Base-by-base conservation (phyloP, 768 basidiomycete species). In the Clitopilus passeckerianus region DNA sequence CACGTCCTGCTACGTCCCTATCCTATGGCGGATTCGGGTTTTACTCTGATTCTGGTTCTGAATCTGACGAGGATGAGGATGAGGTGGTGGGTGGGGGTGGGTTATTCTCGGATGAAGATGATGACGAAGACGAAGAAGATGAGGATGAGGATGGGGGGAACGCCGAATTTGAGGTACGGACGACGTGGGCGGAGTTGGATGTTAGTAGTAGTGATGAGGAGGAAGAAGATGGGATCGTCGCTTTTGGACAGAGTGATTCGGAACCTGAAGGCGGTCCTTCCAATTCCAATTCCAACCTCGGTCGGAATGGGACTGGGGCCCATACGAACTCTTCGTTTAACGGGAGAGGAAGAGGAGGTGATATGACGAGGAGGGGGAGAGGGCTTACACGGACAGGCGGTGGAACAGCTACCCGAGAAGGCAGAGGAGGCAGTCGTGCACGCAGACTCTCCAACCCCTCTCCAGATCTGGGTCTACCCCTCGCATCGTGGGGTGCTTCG, bases 21-120 rank as follows among this genome's bases (percentile, higher is more conserved):
- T n/a, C 16, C 1, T 14, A 22, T 33, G 53, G 33, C 22, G 53
- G 1, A 10, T 24, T 53, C 16, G n/a, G 53, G 5, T 53, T 18
- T 12, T 53, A 18, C 18, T 33, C 54, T 15, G 54, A 55, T 34
- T 33, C 9, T 15, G 54, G 30, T 33, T 33, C 30, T 30, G 27
- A n/a, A n/a, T n/a, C n/a, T 9, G 77, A 73, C 6, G 75, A 75
- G 18, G 71, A 72, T 22, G 69, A 68, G n/a, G 71, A 66, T 22
- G 66, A 5, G 65, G 70, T 4, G 3, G 27, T 30, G n/a, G n/a
- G n/a, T n/a, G n/a, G n/a, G n/a, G n/a, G n/a, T 30, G 27, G 27
- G 27, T 7, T 30, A 7, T 30, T 30, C 7, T 30, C 27, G 27
- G 27, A 30, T 30, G 27, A 30, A 0, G 71, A 70, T 2, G 67